Conservation (phyloP, 805 yeast genomes). For the Zygoascus biomembranicola region DNA sequence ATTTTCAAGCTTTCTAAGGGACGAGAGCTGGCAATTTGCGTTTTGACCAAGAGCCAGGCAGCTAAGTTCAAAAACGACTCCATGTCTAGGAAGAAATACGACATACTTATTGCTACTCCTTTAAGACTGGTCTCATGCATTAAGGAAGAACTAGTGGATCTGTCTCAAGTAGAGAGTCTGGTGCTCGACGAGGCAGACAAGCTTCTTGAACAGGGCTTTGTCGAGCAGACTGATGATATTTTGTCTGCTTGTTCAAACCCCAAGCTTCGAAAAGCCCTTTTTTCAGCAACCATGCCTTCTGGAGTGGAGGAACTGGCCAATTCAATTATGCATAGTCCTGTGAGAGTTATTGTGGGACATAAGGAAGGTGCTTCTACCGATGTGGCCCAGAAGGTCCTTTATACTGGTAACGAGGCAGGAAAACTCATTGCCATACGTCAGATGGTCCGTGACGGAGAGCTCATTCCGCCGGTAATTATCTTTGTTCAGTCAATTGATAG, state of each 20-base stretch:
- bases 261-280: conserved; percentile 62
- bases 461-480: conserved; percentile 87
- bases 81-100: conserved; percentile 56
- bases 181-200: conserved; percentile 96
- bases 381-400: conserved; percentile 75
- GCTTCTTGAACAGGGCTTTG: conserved; percentile 73
- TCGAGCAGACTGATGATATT: conserved; percentile 85
- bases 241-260: conserved; percentile 43
- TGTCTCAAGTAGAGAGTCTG: conserved; percentile 60
- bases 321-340: conserved; percentile 75
- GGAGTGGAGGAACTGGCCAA: conserved; percentile 83
- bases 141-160: conserved; percentile 49
- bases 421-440: conserved; percentile 86
- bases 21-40: conserved; percentile 48
- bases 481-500: conserved; percentile 87
- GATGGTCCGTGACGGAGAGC: conserved; percentile 66
- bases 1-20: conserved; percentile 50
- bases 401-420: conserved; percentile 94
- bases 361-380: conserved; percentile 85
- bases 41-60: conserved; percentile 64
- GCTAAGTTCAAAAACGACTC: conserved; percentile 48
- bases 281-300: conserved; percentile 93
- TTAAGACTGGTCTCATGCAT: conserved; percentile 75
- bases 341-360: conserved; percentile 83
- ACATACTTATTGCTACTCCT: conserved; percentile 82